Base-by-base conservation (phyloP, 2,329 filamentous ascomycete genomes). In the Neofusicoccum ribis region DNA sequence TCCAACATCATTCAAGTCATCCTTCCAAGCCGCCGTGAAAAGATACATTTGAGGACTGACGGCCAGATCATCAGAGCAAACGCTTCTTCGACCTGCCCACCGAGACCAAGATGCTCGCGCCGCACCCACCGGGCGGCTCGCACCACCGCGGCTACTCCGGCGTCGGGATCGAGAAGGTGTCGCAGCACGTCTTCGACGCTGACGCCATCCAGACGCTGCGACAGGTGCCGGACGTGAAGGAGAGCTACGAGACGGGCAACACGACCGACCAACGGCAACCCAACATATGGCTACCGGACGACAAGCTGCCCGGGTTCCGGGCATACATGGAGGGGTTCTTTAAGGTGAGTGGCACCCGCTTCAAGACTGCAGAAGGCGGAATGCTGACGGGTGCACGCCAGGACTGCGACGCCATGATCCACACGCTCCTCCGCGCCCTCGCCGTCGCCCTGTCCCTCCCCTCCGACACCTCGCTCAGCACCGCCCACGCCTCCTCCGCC, bases 261-360 rank as follows among this genome's bases (percentile, higher is more conserved):
- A 20, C 64, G 3, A 60, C 67, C 20, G 75, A 77, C 49, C 34
- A 44, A 3, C 17, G 65, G 1, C 75, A 77, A 62, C 75, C 76
- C 9, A 82, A 81, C 68, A 77, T 80, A 61, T 82, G 79, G 79
- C 68, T 73, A 0, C 74, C 77, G 0, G 77, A 79, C 7, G 68
- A 73, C 3, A 68, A 68, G n/a, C 69, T 81, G 4, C 77, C 77
- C 0, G 78, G 79, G 0, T 81, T 81, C 68, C 70, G 73, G 1
- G 12, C 31, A 0, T 73, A 70, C 56, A 70, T 75, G 68, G 67
- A 75, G 54, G 17, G 23, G 3, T 75, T 72, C 67, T 76, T 76
- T 63, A n/a, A 52, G 3, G 23, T 50, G 15, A 73, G 72, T 7
- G 27, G 27, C 27, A 31, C 0, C 3, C 23, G 23, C 3, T 23